phyloP scores from a whole-genome alignment of 495 filamentous ascomycete genomes.

The Trichoderma parareesei region DNA sequence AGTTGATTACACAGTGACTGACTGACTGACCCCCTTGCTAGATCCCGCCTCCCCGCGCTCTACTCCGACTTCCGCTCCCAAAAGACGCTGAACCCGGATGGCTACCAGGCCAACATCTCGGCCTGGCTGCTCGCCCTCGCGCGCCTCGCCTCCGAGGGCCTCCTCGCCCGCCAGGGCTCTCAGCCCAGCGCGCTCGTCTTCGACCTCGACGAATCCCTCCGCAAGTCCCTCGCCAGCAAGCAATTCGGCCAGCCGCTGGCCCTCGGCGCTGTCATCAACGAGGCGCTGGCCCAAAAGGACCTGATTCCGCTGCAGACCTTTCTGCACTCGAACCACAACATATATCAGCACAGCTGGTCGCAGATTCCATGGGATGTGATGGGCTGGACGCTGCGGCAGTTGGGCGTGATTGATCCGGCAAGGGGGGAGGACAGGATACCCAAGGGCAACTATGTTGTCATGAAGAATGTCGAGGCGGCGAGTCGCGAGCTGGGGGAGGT shows the following conservation, averaged over 20 bases:
- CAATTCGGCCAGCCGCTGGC: conserved; percentile 82
- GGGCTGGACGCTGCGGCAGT: conserved; percentile 65
- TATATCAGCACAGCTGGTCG: conserved; percentile 49
- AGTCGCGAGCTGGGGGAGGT: conserved; percentile 39
- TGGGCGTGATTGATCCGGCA: conserved; percentile 51
- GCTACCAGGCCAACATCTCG: conserved; percentile 73
- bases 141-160: conserved; percentile 56
- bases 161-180: conserved; percentile 39
- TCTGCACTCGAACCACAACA: conserved; percentile 47
- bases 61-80: conserved; percentile 88
- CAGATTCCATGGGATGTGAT: conserved; percentile 46
- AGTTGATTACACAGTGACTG: not conserved
- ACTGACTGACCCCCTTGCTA: conserved; percentile 22
- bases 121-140: conserved; percentile 76
- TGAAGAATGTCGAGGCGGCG: conserved; percentile 49
- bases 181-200: conserved; percentile 51
- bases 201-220: conserved; percentile 57
- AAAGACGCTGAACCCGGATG: conserved; percentile 77
- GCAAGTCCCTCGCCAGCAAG: conserved; percentile 61
- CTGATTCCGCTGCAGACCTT: conserved; percentile 64
- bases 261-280: conserved; percentile 68
- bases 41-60: conserved; percentile 78
- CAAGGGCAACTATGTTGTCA: conserved; percentile 46
- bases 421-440: conserved; percentile 37
- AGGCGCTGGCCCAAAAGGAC: conserved; percentile 58